These are phyloP conservation scores for Vitis cinerea DNA, from an alignment of 164 flowering plant genomes.

Conservation along the genomic window DNA sequence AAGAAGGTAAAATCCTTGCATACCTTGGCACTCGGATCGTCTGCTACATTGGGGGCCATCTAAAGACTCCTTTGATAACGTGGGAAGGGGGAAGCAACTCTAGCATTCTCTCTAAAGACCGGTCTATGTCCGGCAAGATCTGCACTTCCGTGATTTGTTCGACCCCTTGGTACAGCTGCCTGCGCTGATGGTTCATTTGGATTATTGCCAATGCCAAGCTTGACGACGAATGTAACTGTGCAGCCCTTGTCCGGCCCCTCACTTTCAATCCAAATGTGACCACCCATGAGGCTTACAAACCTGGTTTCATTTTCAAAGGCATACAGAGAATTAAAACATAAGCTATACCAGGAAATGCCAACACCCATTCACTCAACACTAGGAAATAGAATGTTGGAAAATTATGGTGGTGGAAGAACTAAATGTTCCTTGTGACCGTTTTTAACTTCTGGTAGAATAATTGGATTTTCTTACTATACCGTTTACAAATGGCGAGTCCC, in stretches of 20 bases:
- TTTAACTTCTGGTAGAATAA: neutral
- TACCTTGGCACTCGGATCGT: neutral
- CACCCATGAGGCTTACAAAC: constrained; percentile 69
- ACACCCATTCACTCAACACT: too few relatives aligned
- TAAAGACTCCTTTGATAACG: constrained; percentile 38
- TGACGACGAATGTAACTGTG: constrained; percentile 42
- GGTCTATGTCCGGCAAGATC: constrained; percentile 22
- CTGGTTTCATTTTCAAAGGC: constrained; percentile 26
- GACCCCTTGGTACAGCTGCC: constrained; percentile 17
- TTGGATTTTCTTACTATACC: constrained; percentile 28
- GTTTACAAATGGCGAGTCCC: constrained; percentile 65
- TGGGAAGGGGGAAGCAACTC: constrained; percentile 4
- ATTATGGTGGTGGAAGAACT: neutral
- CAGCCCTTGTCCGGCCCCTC: constrained; percentile 61
- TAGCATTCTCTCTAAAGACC: constrained; percentile 8
- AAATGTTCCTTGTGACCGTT: neutral
- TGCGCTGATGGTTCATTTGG: constrained; percentile 26
- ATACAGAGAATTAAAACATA: neutral
- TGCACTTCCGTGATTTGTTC: constrained; percentile 26
- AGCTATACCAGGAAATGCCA: neutral
- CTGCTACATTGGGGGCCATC: neutral
- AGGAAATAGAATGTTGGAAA: neutral
- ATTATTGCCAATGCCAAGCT: constrained; percentile 34
- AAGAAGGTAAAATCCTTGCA: neutral
- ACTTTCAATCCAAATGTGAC: constrained; percentile 72